Base-by-base conservation (phyloP, 2,329 filamentous ascomycete genomes). In the Aspergillus nomiae region DNA sequence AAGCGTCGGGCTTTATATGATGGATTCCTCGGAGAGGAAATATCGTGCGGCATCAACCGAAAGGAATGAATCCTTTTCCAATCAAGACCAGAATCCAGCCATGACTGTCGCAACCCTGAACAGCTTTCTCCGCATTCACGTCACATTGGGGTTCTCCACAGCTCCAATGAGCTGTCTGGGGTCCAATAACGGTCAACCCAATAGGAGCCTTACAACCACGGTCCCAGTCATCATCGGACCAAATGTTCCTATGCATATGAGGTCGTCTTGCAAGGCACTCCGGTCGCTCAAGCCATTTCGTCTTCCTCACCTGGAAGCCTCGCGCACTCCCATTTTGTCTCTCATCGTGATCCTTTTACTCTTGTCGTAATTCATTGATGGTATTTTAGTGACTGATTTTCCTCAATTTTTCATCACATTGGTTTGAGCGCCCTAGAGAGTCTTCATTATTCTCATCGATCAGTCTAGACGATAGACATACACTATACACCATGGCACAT, bases 91-190 rank as follows among this genome's bases (percentile, higher is more conserved):
- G 10, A 21, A n/a, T 34, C 10, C 28, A n/a, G 34, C 50, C 28
- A n/a, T 34, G 50, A 34, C 11, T 28, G 24, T 21, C 19, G n/a
- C 21, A 54, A 36, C 30, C 30, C 26, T 14, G 8, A 30, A 30
- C 30, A 28, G 48, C 50, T 53, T 54, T 54, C 51, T 54, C 51
- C 51, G 51, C 51, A 54, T 54, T 36, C 19, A 54, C 7, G 51
- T 54, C 19, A 16, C 51, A 54, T 36, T 24, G 19, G n/a, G 19
- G 30, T 34, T 34, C 30, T 36, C 30, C 51, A 54, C 51, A 32
- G 14, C 19, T 14, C 16, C 26, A 36, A 36, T 14, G 28, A 21
- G 38, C 38, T n/a, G 19, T 41, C 38, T 30, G 50, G 21, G 10
- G 12, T 30, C 10, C 24, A 28, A 36, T 36, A 14, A 24, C 21